These are phyloP conservation scores for Phaffia australis DNA, from an alignment of 768 basidiomycete genomes.

Conservation along the genomic window DNA sequence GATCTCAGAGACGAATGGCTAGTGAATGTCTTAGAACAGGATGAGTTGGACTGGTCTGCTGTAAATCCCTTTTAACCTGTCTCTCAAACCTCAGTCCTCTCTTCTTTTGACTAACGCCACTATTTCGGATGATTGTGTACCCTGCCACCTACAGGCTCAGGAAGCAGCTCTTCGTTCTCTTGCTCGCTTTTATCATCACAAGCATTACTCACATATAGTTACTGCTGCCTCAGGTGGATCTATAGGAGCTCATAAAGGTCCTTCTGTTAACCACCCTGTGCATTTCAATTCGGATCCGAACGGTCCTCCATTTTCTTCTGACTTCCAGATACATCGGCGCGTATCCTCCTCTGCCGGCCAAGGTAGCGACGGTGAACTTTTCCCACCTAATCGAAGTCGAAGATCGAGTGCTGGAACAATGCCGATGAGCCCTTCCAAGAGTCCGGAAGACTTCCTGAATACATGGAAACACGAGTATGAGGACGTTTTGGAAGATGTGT, in stretches of 20 bases:
- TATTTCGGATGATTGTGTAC: not conserved
- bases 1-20: conserved; percentile 98
- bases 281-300: conserved; percentile 9
- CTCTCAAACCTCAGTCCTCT: not conserved
- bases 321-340: conserved; percentile 16
- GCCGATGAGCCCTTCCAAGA: conserved; percentile 58
- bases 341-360: conserved; percentile 41
- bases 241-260: conserved; percentile 38
- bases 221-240: conserved; percentile 60
- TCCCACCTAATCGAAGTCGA: conserved; percentile 83
- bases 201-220: conserved; percentile 67
- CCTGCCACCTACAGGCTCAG: conserved; percentile 55
- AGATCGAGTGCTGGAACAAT: conserved; percentile 47
- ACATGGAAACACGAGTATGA: conserved; percentile 90
- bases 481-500: conserved; percentile 57
- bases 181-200: conserved; percentile 91
- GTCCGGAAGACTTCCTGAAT: conserved; percentile 61
- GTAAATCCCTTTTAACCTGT: conserved; percentile 40
- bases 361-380: conserved; percentile 65
- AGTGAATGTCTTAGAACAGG: conserved; percentile 81
- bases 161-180: conserved; percentile 87
- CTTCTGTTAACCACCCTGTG: conserved; percentile 33
- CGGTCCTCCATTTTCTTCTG: conserved; percentile 13
- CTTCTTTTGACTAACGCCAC: not conserved
- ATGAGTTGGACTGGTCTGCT: conserved; percentile 72